Evolutionary conservation across 2,329 filamentous ascomycete genomes (phyloP).

Genomic region (Exophiala aquamarina): DNA sequence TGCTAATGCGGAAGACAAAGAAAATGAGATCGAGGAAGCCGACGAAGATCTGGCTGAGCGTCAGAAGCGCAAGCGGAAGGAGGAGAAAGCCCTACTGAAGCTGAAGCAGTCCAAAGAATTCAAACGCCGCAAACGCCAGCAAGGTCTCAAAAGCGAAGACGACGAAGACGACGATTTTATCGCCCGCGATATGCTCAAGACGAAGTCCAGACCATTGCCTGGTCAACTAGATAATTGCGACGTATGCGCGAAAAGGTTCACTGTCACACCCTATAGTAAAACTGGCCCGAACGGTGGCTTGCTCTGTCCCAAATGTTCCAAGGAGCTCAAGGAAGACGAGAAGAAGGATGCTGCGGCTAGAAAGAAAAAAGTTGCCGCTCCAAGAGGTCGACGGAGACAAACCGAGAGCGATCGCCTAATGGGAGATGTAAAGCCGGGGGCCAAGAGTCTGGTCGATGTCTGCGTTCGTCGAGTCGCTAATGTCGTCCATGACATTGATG

Average conservation of each 20-base stretch:
- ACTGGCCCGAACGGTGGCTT: slow-evolving; percentile 79
- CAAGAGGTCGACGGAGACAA: slow-evolving; percentile 67
- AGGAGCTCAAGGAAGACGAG: slow-evolving; percentile 66
- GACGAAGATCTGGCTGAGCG: slow-evolving; percentile 41
- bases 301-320: slow-evolving; percentile 80
- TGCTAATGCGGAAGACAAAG: slow-evolving; percentile 37
- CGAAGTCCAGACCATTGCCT: slow-evolving; percentile 60
- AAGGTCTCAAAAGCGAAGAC: slow-evolving; percentile 40
- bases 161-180: slow-evolving; percentile 39
- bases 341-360: slow-evolving; percentile 60
- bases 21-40: slow-evolving; percentile 37
- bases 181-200: slow-evolving; percentile 52
- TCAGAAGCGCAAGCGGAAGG: slow-evolving; percentile 58
- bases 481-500: slow-evolving; percentile 63
- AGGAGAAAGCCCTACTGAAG: slow-evolving; percentile 45
- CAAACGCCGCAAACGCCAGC: slow-evolving; percentile 46
- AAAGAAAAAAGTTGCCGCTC: slow-evolving; percentile 54
- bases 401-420: slow-evolving; percentile 83
- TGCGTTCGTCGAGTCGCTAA: slow-evolving; percentile 64
- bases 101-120: slow-evolving; percentile 53
- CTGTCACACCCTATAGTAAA: slow-evolving; percentile 85
- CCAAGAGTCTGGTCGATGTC: slow-evolving; percentile 50
- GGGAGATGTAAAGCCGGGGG: slow-evolving; percentile 53
- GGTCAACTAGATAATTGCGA: slow-evolving; percentile 90
- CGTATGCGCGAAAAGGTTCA: slow-evolving; percentile 82